Evolutionary conservation across 2,329 filamentous ascomycete genomes (phyloP), one percentile per base, ranked within the genome.

Genomic region (Ophiostoma australiae): DNA sequence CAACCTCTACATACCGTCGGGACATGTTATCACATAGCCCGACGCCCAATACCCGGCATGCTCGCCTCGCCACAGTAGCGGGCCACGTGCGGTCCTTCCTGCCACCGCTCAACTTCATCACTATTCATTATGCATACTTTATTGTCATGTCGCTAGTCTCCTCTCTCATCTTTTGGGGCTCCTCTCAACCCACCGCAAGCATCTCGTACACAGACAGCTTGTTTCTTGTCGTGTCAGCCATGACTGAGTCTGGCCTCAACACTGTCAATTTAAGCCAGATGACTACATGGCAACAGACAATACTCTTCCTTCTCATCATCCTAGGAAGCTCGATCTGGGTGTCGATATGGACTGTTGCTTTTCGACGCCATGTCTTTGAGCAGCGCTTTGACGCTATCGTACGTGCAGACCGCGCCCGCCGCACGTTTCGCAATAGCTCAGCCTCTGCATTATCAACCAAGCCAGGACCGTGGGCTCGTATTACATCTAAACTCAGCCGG

Each of bases 121-220:
- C 85, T 0, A 76, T 91, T 31, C 89, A 91, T 77, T 90, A 90
- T 80, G 78, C 82, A 58, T 91, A 91, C 78, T 91, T 91, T 76
- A 81, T 90, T 72, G 69, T 78, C 7, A 84, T 85, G 11, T 83
- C 82, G 72, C 75, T 91, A 2, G 58, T 87, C 41, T 80, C 82
- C n/a, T 87, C 87, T 13, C 72, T 86, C 61, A 82, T 91, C 67
- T 89, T 91, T 76, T 91, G 83, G 82, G 82, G 81, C 20, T 81
- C 84, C 0, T 86, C 86, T 0, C 82, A 82, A 5, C 84, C 86
- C 10, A 76, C 78, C 23, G 76, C 79, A 41, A 85, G 81, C 73
- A 83, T 91, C 72, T 80, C 80, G 61, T 91, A 89, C 78, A 83
- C 83, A 27, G 88, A 91, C 77, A 83, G 86, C 20, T 79, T 91